Percentiles rank a stretch among this genome's conserved stretches.
Conservation (phyloP, 2,329 filamentous ascomycete species). For the Fragosphaeria purpurea region DNA sequence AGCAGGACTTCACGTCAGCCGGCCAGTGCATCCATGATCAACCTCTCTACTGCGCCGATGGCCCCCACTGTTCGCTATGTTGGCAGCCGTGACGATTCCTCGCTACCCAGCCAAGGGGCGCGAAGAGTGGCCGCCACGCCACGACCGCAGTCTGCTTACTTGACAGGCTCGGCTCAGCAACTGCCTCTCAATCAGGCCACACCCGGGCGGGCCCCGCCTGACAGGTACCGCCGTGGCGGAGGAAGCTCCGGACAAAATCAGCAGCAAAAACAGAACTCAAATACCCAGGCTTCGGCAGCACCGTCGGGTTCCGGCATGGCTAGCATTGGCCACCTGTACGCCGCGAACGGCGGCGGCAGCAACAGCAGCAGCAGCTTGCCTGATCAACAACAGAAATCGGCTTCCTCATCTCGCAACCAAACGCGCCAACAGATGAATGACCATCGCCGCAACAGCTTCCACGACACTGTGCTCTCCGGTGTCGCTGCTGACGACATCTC, state of each 20-base stretch:
- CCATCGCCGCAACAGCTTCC: constrained; percentile 43
- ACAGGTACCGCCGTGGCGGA: constrained; percentile 67
- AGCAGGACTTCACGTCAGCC: constrained; percentile 18
- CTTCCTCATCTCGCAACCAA: constrained; percentile 20
- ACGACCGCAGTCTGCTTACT: constrained; percentile 33
- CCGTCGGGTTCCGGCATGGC: constrained; percentile 46
- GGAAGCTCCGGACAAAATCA: constrained; percentile 29
- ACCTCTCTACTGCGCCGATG: constrained; percentile 27
- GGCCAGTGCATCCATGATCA: constrained; percentile 29
- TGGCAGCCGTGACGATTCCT: constrained; percentile 43
- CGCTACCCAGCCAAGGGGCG: constrained; percentile 29
- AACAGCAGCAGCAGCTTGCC: constrained; percentile 28
- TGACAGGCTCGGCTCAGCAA: constrained; percentile 28
- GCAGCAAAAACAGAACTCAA: constrained; percentile 8
- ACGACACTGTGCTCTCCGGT: constrained; percentile 34
- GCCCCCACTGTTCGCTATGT: constrained; percentile 20
- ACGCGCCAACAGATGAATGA: constrained; percentile 18
- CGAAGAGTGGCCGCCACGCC: constrained; percentile 27
- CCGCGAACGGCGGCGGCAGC: constrained; percentile 30
- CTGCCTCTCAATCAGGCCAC: constrained; percentile 48
- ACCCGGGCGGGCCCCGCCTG: constrained; percentile 59
- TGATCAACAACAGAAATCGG: constrained; percentile 24
- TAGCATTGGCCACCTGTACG: constrained; percentile 38
- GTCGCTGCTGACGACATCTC: constrained; percentile 58
- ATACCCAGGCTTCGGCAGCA: constrained; percentile 26